phyloP scores from a whole-genome alignment of 192 early-diverging fungal genomes.

The Chytriomyces sp. region DNA sequence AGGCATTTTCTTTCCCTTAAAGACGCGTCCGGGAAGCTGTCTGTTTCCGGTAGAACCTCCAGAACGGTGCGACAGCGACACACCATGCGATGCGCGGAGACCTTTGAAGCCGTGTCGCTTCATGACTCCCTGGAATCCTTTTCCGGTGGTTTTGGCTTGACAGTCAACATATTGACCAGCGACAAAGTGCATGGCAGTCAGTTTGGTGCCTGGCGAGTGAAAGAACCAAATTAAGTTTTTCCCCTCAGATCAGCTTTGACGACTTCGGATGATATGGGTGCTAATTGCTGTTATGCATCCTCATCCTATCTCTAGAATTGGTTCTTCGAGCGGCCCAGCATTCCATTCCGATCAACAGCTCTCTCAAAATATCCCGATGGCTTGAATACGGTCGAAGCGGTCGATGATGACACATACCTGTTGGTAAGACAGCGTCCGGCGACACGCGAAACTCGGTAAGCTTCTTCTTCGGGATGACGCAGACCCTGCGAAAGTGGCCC shows the following conservation, averaged over 20 bases:
- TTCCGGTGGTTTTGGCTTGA: slow-evolving; percentile 83
- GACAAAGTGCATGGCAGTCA: slow-evolving; percentile 88
- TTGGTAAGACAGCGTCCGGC: slow-evolving; percentile 79
- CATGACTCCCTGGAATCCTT: slow-evolving; percentile 97
- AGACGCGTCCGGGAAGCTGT: slow-evolving; percentile 84
- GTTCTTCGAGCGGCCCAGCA: too few species aligned
- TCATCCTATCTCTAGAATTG: too few species aligned
- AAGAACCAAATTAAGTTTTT: background rate
- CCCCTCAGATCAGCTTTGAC: background rate
- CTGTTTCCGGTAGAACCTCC: slow-evolving; percentile 87
- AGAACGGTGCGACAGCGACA: slow-evolving; percentile 84
- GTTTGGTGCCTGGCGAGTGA: slow-evolving; percentile 30
- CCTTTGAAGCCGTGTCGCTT: slow-evolving; percentile 94
- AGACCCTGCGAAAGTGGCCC: slow-evolving; percentile 73
- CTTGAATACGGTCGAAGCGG: background rate
- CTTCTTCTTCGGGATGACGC: slow-evolving; percentile 76
- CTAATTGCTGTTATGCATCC: too few species aligned
- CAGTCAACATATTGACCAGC: slow-evolving; percentile 95
- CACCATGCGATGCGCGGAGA: slow-evolving; percentile 91
- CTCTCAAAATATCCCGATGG: background rate
- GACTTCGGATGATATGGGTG: too few species aligned
- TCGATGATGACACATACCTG: slow-evolving; percentile 47
- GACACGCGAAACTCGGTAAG: slow-evolving; percentile 83
- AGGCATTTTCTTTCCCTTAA: slow-evolving; percentile 99
- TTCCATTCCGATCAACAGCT: background rate